phyloP scores from a whole-genome alignment of 148 eudicot genomes.

The Rhododendron kiyosumense region DNA sequence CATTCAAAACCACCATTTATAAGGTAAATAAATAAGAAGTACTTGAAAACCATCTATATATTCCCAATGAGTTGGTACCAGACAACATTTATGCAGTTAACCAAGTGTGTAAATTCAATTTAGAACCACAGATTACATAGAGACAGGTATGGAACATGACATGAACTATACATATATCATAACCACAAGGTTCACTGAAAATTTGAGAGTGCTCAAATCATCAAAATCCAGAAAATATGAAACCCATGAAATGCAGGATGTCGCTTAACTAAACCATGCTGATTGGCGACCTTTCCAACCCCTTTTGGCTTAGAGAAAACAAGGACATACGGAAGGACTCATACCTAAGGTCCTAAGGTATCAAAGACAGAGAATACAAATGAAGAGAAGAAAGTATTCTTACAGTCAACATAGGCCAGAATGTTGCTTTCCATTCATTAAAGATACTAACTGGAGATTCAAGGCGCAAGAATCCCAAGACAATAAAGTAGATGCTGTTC shows the following conservation, averaged over 20 bases:
- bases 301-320: not conserved
- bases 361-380: not conserved
- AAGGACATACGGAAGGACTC: not conserved
- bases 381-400: constrained; percentile 17
- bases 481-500: constrained; percentile 86
- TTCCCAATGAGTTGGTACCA: not conserved
- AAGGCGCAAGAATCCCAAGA: constrained; percentile 65
- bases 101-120: not conserved
- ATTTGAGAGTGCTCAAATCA: not conserved
- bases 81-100: not conserved
- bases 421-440: constrained; percentile 70
- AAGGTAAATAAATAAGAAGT: too few relatives aligned
- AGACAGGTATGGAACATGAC: not conserved
- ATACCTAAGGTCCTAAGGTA: not conserved
- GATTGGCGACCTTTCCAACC: not conserved
- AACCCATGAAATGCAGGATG: not conserved
- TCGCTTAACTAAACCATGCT: not conserved
- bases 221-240: not conserved
- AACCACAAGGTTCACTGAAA: not conserved
- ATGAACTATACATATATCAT: too few relatives aligned
- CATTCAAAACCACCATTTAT: not conserved
- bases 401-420: constrained; percentile 95
- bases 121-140: not conserved
- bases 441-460: constrained; percentile 72
- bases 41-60: not conserved